These are phyloP conservation scores for Tillandsia fasciculata DNA, from an alignment of 176 grass and related monocot genomes.

Conservation along the genomic window DNA sequence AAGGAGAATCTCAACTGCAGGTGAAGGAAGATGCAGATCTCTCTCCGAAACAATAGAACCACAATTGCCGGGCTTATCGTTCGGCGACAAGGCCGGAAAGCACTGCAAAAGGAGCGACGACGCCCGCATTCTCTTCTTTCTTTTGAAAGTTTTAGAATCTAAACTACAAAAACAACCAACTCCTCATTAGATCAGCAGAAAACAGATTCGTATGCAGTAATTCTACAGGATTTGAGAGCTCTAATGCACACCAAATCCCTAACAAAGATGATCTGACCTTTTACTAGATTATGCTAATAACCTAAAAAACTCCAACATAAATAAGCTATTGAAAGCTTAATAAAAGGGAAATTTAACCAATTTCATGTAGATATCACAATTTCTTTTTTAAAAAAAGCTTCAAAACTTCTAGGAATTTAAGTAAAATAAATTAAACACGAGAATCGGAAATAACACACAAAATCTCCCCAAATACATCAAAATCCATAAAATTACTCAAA, in stretches of 20 bases:
- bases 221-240: background rate
- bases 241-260: background rate
- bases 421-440: background rate
- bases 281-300: too few species aligned
- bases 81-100: conserved; percentile 63
- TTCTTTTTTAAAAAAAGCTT: background rate
- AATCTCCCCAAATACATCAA: background rate
- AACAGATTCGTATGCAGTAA: background rate
- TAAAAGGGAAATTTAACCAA: background rate
- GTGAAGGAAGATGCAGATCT: conserved; percentile 76
- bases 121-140: conserved; percentile 45
- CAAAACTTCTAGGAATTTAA: background rate
- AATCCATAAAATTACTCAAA: background rate
- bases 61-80: conserved; percentile 36
- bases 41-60: conserved; percentile 71
- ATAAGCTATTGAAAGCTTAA: background rate
- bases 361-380: background rate
- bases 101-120: conserved; percentile 65
- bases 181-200: conserved; percentile 5
- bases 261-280: too few species aligned
- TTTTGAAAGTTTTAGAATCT: background rate
- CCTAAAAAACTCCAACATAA: background rate
- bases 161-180: conserved; percentile 4
- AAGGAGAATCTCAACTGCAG: conserved; percentile 81
- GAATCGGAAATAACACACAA: too few species aligned